A percentile compares a stretch with the other conserved stretches of the same genome.
These are phyloP conservation scores for Leccinum pachyderme DNA, from an alignment of 1,284 basidiomycete species.

Conservation along the genomic window DNA sequence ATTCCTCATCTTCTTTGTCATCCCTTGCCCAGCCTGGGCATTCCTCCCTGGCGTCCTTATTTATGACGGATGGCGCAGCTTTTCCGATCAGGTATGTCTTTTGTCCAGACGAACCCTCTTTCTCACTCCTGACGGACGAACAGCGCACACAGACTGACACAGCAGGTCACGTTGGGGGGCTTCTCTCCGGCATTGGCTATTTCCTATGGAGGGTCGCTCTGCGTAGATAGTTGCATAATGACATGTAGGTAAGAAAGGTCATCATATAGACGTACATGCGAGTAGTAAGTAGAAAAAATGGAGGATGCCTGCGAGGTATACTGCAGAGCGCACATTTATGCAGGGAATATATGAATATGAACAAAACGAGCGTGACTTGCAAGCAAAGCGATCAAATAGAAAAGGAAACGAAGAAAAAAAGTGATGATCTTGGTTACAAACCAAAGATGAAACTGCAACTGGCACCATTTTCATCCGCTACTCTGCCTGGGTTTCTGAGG, in stretches of 20 bases:
- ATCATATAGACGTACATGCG: slow-evolving; percentile 12
- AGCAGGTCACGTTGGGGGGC: slow-evolving; percentile 78
- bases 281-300: slow-evolving; percentile 3
- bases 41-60: slow-evolving; percentile 73
- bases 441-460: neutral
- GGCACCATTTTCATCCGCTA: slow-evolving; percentile 5
- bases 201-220: slow-evolving; percentile 41
- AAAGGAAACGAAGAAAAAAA: neutral
- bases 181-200: slow-evolving; percentile 67
- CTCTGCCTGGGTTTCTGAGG: slow-evolving; percentile 38
- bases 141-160: slow-evolving; percentile 58
- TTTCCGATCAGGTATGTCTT: slow-evolving; percentile 49
- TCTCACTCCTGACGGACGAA: slow-evolving; percentile 12
- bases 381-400: neutral
- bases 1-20: slow-evolving; percentile 78
- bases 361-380: slow-evolving; percentile 16
- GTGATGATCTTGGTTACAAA: neutral
- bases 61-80: slow-evolving; percentile 52
- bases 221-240: slow-evolving; percentile 20
- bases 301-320: slow-evolving; percentile 10
- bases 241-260: neutral
- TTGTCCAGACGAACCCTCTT: slow-evolving; percentile 7
- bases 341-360: slow-evolving; percentile 13
- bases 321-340: slow-evolving; percentile 1
- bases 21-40: slow-evolving; percentile 84